Conservation (phyloP, 192 early-diverging fungal species). For the Pilaira anomala region DNA sequence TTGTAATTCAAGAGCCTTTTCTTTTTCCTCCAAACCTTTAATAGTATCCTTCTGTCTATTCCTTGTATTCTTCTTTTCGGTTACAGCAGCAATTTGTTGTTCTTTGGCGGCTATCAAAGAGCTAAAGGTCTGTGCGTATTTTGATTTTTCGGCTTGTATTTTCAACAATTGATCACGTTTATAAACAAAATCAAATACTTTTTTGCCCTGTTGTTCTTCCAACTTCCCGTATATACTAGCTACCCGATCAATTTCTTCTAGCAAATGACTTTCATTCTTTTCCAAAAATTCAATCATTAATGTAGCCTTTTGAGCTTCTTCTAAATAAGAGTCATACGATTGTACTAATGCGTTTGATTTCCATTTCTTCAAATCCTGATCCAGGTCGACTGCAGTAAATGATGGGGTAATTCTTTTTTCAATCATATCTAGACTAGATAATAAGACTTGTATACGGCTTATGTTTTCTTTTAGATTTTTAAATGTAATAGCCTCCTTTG, state of each 20-base stretch:
- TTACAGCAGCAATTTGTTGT: conserved; percentile 57
- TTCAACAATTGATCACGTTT: conserved; percentile 80
- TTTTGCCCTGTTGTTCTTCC: conserved; percentile 79
- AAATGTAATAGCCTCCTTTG: conserved; percentile 11
- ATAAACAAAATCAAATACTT: conserved; percentile 69
- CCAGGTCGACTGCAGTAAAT: not conserved
- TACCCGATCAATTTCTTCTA: conserved; percentile 64
- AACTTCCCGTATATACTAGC: conserved; percentile 70
- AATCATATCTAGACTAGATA: not conserved
- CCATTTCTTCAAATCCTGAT: conserved; percentile 7
- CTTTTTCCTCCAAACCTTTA: conserved; percentile 74
- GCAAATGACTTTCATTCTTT: conserved; percentile 53
- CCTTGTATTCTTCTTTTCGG: conserved; percentile 69
- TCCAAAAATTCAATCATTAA: conserved; percentile 20
- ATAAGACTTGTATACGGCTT: not conserved
- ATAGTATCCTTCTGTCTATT: conserved; percentile 87
- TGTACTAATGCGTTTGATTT: not conserved
- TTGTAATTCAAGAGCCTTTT: conserved; percentile 65
- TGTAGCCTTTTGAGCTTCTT: conserved; percentile 11
- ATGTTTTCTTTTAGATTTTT: not conserved
- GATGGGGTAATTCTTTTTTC: conserved; percentile 3
- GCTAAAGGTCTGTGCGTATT: conserved; percentile 81
- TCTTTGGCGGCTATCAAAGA: conserved; percentile 69
- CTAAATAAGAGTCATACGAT: not conserved
- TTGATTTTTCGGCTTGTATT: conserved; percentile 79